Conservation (phyloP, 257 asterid species). For the Fraxinus pennsylvanica region DNA sequence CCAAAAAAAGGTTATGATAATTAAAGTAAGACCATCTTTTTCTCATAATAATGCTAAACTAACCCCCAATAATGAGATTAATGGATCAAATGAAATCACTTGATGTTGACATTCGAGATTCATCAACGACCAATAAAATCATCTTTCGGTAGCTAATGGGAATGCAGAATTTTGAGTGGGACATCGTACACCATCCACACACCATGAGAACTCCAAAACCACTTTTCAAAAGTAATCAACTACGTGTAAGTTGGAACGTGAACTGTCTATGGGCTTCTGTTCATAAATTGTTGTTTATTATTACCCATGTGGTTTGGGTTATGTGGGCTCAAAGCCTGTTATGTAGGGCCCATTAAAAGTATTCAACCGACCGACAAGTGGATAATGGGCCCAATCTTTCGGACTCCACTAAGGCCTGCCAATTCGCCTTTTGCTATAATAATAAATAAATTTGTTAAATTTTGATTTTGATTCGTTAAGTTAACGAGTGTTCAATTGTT, state of each 20-base stretch:
- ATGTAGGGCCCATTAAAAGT: neutral
- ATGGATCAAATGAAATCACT: neutral
- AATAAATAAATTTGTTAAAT: no score
- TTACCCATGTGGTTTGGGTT: constrained; percentile 23
- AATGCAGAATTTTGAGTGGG: neutral
- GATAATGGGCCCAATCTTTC: constrained; percentile 7
- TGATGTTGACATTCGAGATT: neutral
- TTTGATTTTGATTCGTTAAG: no score
- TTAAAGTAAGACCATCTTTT: neutral
- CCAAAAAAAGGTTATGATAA: neutral
- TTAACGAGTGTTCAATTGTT: no score
- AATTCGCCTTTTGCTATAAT: neutral
- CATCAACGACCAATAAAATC: neutral
- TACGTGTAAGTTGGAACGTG: constrained; percentile 1
- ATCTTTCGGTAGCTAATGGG: neutral
- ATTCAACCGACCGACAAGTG: constrained; percentile 13
- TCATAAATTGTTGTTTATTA: neutral
- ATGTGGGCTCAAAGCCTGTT: constrained; percentile 19
- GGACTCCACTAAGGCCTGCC: neutral
- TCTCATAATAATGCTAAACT: neutral
- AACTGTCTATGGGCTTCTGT: constrained; percentile 17
- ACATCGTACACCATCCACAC: neutral
- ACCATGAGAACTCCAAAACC: neutral
- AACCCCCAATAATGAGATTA: neutral
- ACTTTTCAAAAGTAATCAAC: constrained; percentile 11